Percentiles rank a stretch among this genome's conserved stretches.
Conservation (phyloP, 495 filamentous ascomycete species). For the Daldinia decipiens region DNA sequence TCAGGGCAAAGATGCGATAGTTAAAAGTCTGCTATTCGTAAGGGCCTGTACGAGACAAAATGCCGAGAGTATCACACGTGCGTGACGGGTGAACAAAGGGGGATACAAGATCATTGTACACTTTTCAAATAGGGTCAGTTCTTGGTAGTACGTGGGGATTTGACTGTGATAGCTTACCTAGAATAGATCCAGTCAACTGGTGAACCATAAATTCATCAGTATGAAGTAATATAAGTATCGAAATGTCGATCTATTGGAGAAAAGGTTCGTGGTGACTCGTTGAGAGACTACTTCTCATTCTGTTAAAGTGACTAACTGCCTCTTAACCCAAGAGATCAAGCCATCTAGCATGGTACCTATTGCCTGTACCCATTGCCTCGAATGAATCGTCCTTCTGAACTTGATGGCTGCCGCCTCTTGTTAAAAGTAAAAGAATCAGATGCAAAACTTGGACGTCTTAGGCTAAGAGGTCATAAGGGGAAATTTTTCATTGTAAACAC, state of each 20-base stretch:
- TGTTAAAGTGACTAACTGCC: not conserved
- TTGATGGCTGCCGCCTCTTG: not conserved
- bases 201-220: not conserved
- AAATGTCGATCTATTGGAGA: not conserved
- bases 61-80: constrained; percentile 28
- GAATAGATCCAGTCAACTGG: not conserved
- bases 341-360: not conserved
- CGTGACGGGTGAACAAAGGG: constrained; percentile 17
- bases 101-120: constrained; percentile 29
- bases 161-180: constrained; percentile 7
- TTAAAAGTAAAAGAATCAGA: not conserved
- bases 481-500: not conserved
- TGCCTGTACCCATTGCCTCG: not conserved
- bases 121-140: constrained; percentile 26
- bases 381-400: too few species aligned
- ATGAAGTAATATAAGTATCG: not conserved
- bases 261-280: not conserved
- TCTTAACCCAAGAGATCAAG: not conserved
- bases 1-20: constrained; percentile 17
- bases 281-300: not conserved
- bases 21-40: constrained; percentile 1
- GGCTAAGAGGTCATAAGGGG: not conserved
- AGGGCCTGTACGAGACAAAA: constrained; percentile 15
- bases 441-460: not conserved
- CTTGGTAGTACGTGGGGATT: constrained; percentile 9